phyloP scores from a whole-genome alignment of 2,329 filamentous ascomycete genomes.

The Aspergillus ibericus region DNA sequence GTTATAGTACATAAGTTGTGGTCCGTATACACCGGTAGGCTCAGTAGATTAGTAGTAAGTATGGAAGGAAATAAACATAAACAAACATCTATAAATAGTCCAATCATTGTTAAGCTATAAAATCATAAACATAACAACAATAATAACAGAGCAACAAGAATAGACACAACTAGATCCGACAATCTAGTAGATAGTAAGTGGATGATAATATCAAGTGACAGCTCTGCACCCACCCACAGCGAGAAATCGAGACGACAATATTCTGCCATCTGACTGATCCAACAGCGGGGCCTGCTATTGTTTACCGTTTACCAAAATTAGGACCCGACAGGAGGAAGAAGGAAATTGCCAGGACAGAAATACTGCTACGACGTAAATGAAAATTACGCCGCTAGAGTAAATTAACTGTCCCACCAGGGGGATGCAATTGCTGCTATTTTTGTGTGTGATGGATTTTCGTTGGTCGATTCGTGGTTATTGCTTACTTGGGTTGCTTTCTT shows the following conservation, averaged over 20 bases:
- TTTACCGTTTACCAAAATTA: constrained; percentile 1
- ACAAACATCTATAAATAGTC: background rate
- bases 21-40: too few relatives aligned
- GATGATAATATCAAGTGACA: background rate
- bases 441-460: background rate
- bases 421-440: background rate
- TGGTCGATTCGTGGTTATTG: background rate
- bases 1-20: too few relatives aligned
- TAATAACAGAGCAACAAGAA: too few relatives aligned
- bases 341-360: background rate
- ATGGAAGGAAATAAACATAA: background rate
- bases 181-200: background rate
- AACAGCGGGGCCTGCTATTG: background rate
- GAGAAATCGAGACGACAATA: too few relatives aligned
- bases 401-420: constrained; percentile 5
- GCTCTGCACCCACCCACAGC: background rate
- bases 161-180: background rate
- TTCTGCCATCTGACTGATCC: background rate
- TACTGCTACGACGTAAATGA: background rate
- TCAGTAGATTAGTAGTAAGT: background rate
- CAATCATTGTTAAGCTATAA: background rate
- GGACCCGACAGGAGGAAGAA: too few relatives aligned
- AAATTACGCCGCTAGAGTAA: background rate
- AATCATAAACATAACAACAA: too few relatives aligned
- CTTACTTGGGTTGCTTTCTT: background rate